phyloP scores from a whole-genome alignment of 139 green algal genomes.

The Chara braunii region DNA sequence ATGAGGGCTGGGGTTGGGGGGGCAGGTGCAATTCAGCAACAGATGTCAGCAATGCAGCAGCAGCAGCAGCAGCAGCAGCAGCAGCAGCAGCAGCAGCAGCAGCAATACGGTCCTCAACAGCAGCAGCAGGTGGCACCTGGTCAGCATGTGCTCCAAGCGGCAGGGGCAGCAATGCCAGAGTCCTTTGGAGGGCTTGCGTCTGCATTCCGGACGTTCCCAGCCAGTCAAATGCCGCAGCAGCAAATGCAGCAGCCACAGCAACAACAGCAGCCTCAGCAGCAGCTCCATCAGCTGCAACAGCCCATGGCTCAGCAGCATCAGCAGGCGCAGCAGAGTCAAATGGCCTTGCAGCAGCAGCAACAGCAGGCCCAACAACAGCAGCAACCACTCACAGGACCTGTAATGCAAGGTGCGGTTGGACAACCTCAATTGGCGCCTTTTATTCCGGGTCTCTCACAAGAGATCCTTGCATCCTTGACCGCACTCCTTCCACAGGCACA shows the following conservation, averaged over 20 bases:
- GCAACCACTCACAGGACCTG: background rate
- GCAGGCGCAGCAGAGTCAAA: conserved; percentile 1
- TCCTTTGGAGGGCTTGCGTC: too few relatives aligned
- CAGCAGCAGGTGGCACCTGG: too few relatives aligned
- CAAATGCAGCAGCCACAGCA: conserved; percentile 1
- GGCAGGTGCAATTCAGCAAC: background rate
- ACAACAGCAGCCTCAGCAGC: conserved; percentile 11
- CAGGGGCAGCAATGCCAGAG: too few relatives aligned
- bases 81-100: conserved; percentile 13
- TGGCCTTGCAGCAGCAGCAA: background rate
- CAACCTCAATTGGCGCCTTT: too few relatives aligned
- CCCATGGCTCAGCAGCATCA: background rate
- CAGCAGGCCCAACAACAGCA: background rate
- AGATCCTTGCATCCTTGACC: too few relatives aligned
- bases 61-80: conserved; percentile 15
- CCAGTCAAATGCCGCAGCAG: too few relatives aligned
- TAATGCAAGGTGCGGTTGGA: too few relatives aligned
- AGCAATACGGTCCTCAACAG: background rate
- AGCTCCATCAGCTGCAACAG: conserved; percentile 9
- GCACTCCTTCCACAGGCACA: too few relatives aligned
- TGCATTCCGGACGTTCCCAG: too few relatives aligned
- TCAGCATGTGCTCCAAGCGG: background rate
- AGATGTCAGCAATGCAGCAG: conserved; percentile 23
- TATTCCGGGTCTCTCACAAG: too few relatives aligned
- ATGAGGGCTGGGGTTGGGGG: too few relatives aligned